Evolutionary conservation across 768 basidiomycete genomes (phyloP), one percentile per base, ranked within the genome.

Genomic region (Filobasidium floriforme): DNA sequence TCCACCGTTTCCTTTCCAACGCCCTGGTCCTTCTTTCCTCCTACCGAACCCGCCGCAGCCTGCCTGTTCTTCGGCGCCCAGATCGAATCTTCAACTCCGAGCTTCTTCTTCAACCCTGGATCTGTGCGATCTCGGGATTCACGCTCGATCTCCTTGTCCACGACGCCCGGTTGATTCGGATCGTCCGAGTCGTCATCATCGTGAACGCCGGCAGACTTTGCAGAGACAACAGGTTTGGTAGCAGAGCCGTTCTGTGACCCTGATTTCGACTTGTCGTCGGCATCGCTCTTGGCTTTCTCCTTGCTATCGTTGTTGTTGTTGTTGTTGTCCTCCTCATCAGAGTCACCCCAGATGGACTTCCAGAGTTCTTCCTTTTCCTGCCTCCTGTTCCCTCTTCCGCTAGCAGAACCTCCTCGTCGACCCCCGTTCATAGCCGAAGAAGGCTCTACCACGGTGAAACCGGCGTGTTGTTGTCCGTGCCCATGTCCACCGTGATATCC

Each of bases 1-100:
- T 18, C 46, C 24, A 51, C 19, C 46, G 4, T 51, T 24, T 51
- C 5, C 19, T 12, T 51, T 12, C 19, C 24, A 4, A 24, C 3
- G 5, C 19, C 46, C 19, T 18, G 46, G 4, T 18, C 24, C 19
- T 51, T 24, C 12, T 51, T 51, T 3, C 24, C 5, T 12, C 24
- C 46, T 6, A 24, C 12, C 6, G 46, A 4, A 51, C 19, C 54
- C 18, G 26, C 14, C 24, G 22, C 24, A 26, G 7, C 24, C 14
- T 22, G 2, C 29, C 54, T 15, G 15, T 57, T 57, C 54, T 57
- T 57, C 3, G 54, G 54, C 24, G 54, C 54, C 54, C 54, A 57
- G 22, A 57, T 57, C 22, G 54, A 57, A 32, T 57, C 54, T 15
- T 57, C 54, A 1, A 57, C 26, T 15, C 54, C 54, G 12, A 24